A percentile compares a stretch with the other conserved stretches of the same genome.
Evolutionary conservation across 1,139 yeast species (phyloP).

Genomic region (Meyerozyma sp.): DNA sequence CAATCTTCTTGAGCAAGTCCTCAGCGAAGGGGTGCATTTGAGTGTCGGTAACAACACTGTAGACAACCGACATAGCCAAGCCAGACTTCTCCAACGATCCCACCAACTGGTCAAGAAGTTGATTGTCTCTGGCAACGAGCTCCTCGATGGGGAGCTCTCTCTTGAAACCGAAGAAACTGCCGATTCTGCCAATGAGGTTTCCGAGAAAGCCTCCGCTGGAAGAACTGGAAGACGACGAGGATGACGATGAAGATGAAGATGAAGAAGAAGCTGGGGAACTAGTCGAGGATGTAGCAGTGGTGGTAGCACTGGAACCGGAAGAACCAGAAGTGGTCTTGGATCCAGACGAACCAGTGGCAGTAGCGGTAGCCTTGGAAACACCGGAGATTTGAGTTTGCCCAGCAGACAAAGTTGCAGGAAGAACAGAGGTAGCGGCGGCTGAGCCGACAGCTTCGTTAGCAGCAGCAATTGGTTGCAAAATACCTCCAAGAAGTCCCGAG

Average conservation of each 20-base stretch:
- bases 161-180: neutral
- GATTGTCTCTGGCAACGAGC: neutral
- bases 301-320: slow-evolving; percentile 4
- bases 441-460: slow-evolving; percentile 5
- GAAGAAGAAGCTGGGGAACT: slow-evolving; percentile 3
- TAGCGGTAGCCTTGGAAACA: neutral
- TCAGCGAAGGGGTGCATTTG: slow-evolving; percentile 14
- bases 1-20: slow-evolving; percentile 15
- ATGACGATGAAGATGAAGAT: slow-evolving; percentile 3
- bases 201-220: neutral
- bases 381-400: neutral
- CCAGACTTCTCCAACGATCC: slow-evolving; percentile 24
- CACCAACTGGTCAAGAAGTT: neutral
- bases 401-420: slow-evolving; percentile 3
- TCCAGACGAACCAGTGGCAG: neutral
- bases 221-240: slow-evolving; percentile 5
- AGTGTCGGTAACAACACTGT: slow-evolving; percentile 12
- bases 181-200: neutral
- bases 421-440: slow-evolving; percentile 2
- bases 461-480: slow-evolving; percentile 8
- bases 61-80: slow-evolving; percentile 20
- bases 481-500: slow-evolving; percentile 11
- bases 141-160: neutral
- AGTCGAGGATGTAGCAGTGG: slow-evolving; percentile 3
- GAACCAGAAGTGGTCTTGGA: slow-evolving; percentile 4